These are phyloP conservation scores for Astraeus odoratus DNA, from an alignment of 768 basidiomycete genomes.

Conservation along the genomic window DNA sequence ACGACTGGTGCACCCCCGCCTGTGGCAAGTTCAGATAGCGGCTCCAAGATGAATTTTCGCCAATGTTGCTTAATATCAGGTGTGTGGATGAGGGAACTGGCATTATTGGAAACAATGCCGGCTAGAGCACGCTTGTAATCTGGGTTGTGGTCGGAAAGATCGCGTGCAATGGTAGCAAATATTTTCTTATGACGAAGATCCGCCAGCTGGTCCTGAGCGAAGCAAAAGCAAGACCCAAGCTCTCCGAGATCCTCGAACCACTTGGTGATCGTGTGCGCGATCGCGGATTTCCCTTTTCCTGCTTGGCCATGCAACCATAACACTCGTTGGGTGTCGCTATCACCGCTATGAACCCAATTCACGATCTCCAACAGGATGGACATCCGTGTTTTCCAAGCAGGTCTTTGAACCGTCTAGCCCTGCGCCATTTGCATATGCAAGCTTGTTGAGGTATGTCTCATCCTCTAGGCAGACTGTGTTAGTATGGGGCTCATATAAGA, in stretches of 20 bases:
- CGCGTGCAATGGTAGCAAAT: not conserved
- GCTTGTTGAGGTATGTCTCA: not conserved
- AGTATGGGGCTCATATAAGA: not conserved
- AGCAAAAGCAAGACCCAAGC: conserved; percentile 1
- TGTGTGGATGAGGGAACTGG: not conserved
- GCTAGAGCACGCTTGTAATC: not conserved
- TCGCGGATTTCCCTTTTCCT: conserved; percentile 15
- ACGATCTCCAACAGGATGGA: conserved; percentile 8
- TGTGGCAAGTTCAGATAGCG: not conserved
- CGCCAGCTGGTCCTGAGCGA: conserved; percentile 10
- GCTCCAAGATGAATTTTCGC: conserved; percentile 12
- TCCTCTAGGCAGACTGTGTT: not conserved
- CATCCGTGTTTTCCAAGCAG: conserved; percentile 12
- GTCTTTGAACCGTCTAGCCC: not conserved
- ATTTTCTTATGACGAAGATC: conserved; percentile 9
- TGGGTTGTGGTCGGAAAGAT: conserved; percentile 10
- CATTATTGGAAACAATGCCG: not conserved
- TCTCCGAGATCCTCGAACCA: conserved; percentile 3
- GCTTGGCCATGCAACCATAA: conserved; percentile 9
- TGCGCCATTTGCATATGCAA: not conserved
- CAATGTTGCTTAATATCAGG: conserved; percentile 8
- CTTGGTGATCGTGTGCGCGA: conserved; percentile 13
- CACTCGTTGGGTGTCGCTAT: conserved; percentile 1
- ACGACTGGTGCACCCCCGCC: conserved; percentile 6
- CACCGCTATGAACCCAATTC: conserved; percentile 7